phyloP scores from a whole-genome alignment of 148 eudicot genomes.

The Cornus controversa region DNA sequence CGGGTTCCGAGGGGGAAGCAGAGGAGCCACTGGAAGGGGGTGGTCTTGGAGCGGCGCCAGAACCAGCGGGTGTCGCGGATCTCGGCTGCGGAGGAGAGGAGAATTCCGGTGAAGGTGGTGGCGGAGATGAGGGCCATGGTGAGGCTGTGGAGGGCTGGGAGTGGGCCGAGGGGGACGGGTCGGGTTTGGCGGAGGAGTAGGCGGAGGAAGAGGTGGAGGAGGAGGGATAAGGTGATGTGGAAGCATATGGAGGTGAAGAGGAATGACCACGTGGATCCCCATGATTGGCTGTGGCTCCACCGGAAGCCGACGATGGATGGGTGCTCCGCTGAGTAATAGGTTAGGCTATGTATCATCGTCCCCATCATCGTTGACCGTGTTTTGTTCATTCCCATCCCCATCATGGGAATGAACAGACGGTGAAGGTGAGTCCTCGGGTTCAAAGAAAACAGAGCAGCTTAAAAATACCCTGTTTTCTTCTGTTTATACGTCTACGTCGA shows the following conservation, averaged over 20 bases:
- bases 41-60: conserved; percentile 71
- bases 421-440: not conserved
- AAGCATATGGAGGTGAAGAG: conserved; percentile 53
- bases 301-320: conserved; percentile 57
- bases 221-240: conserved; percentile 35
- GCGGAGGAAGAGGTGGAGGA: conserved; percentile 43
- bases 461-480: too few relatives aligned
- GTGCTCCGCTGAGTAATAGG: conserved; percentile 63
- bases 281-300: conserved; percentile 70
- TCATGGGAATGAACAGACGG: not conserved
- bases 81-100: conserved; percentile 72
- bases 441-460: too few relatives aligned
- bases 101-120: conserved; percentile 64
- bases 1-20: conserved; percentile 93
- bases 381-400: not conserved
- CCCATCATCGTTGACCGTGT: not conserved
- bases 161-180: conserved; percentile 58
- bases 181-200: conserved; percentile 34
- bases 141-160: conserved; percentile 76
- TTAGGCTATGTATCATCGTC: not conserved
- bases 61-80: conserved; percentile 88
- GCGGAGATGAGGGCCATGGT: conserved; percentile 62
- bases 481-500: too few relatives aligned
- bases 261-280: conserved; percentile 85
- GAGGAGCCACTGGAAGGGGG: conserved; percentile 83